Evolutionary conservation across 2,329 filamentous ascomycete species (phyloP).

Genomic region (Ceratocystis albifundus): DNA sequence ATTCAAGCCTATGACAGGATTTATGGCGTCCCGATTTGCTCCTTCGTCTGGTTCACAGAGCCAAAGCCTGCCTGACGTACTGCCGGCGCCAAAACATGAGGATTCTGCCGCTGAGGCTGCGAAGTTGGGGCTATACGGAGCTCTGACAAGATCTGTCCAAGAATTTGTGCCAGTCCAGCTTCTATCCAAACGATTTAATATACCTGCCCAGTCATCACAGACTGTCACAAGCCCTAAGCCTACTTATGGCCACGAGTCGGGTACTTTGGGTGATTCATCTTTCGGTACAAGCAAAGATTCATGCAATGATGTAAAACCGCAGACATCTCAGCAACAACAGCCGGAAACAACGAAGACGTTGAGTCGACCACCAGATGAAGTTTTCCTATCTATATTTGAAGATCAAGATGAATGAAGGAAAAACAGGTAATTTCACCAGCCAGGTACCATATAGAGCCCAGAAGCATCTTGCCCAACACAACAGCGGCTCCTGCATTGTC

Average conservation of each 20-base stretch:
- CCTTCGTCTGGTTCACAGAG: slow-evolving; percentile 40
- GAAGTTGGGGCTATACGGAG: slow-evolving; percentile 82
- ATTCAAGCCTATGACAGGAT: slow-evolving; percentile 81
- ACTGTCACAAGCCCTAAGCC: neutral
- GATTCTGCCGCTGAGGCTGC: slow-evolving; percentile 81
- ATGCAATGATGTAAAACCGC: neutral
- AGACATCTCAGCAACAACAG: neutral
- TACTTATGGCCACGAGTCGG: neutral
- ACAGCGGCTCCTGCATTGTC: too few species aligned
- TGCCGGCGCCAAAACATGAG: slow-evolving; percentile 29
- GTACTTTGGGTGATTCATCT: neutral
- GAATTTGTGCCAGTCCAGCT: slow-evolving; percentile 72
- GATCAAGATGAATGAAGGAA: slow-evolving; percentile 13
- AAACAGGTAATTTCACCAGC: neutral
- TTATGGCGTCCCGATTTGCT: slow-evolving; percentile 91
- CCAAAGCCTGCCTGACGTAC: slow-evolving; percentile 29
- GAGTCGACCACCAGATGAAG: slow-evolving; percentile 18
- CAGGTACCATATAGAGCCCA: neutral
- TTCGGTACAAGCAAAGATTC: neutral
- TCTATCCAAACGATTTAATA: slow-evolving; percentile 89
- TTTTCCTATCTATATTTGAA: slow-evolving; percentile 24
- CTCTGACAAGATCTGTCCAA: slow-evolving; percentile 61
- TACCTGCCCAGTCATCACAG: slow-evolving; percentile 57
- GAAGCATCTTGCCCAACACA: too few species aligned
- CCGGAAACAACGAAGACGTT: neutral